phyloP scores from a whole-genome alignment of 805 yeast genomes.

The Starmerella cellae region DNA sequence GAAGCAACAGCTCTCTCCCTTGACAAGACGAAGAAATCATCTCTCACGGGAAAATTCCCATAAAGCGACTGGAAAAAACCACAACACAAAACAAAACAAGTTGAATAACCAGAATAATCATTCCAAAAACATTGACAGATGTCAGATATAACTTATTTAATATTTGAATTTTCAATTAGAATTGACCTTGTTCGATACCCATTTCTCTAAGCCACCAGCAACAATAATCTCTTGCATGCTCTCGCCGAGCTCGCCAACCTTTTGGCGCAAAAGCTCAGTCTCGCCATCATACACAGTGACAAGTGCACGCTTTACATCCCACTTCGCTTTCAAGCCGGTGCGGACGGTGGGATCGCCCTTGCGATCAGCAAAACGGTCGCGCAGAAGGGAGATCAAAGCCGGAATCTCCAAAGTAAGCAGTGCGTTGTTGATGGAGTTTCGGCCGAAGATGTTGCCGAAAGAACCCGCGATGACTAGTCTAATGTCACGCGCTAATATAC shows the following conservation, averaged over 20 bases:
- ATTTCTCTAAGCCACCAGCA: constrained; percentile 94
- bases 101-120: neutral
- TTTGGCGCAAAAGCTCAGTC: constrained; percentile 53
- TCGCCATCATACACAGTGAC: constrained; percentile 62
- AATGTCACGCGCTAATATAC: constrained; percentile 86
- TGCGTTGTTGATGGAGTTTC: constrained; percentile 95
- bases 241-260: constrained; percentile 91
- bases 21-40: too few relatives aligned
- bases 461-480: constrained; percentile 91
- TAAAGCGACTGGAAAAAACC: too few relatives aligned
- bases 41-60: too few relatives aligned
- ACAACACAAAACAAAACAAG: neutral
- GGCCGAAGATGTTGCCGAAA: constrained; percentile 88
- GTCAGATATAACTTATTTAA: constrained; percentile 1
- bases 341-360: constrained; percentile 67
- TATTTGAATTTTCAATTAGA: neutral
- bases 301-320: constrained; percentile 81
- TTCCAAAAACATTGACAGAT: neutral
- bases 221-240: constrained; percentile 93
- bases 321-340: constrained; percentile 82
- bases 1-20: too few relatives aligned
- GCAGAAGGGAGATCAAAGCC: constrained; percentile 58
- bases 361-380: constrained; percentile 47
- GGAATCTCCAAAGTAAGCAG: constrained; percentile 89
- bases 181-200: constrained; percentile 43